These are phyloP conservation scores for Glycine soja DNA, from an alignment of 306 rosid species.

Conservation along the genomic window DNA sequence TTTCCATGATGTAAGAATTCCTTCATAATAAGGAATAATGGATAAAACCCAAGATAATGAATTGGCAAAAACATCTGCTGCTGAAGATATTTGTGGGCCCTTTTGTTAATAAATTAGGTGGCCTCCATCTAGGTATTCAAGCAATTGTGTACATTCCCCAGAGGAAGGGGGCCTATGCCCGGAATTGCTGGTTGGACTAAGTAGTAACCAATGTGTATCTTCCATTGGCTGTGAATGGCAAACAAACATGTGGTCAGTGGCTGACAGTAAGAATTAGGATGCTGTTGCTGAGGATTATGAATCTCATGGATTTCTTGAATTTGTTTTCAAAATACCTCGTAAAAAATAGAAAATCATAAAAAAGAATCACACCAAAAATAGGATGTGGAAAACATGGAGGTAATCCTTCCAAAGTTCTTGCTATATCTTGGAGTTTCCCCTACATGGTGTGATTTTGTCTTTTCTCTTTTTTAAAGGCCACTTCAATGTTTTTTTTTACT, in stretches of 20 bases:
- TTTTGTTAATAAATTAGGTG: slow-evolving; percentile 22
- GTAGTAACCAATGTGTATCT: neutral
- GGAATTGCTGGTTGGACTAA: slow-evolving; percentile 15
- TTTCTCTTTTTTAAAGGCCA: neutral
- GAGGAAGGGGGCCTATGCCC: slow-evolving; percentile 25
- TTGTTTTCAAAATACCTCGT: neutral
- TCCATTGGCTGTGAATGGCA: slow-evolving; percentile 23
- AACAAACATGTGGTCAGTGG: slow-evolving; percentile 4
- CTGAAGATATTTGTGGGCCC: slow-evolving; percentile 10
- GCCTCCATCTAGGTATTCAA: neutral
- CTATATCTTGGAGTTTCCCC: neutral
- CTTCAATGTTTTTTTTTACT: neutral
- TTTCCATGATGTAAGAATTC: no score
- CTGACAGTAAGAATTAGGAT: slow-evolving; percentile 15
- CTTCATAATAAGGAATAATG: no score
- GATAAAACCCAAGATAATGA: slow-evolving; percentile 2
- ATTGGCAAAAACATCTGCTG: slow-evolving; percentile 15
- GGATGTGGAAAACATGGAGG: neutral
- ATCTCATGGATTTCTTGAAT: neutral
- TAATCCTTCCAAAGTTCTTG: neutral
- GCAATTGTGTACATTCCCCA: slow-evolving; percentile 7
- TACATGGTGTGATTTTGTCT: slow-evolving; percentile 4
- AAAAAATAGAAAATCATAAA: slow-evolving; percentile 3
- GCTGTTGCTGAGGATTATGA: slow-evolving; percentile 2
- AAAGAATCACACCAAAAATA: neutral